Base-by-base conservation (phyloP, 176 grass and related monocot genomes). In the Hyparrhenia diplandra region DNA sequence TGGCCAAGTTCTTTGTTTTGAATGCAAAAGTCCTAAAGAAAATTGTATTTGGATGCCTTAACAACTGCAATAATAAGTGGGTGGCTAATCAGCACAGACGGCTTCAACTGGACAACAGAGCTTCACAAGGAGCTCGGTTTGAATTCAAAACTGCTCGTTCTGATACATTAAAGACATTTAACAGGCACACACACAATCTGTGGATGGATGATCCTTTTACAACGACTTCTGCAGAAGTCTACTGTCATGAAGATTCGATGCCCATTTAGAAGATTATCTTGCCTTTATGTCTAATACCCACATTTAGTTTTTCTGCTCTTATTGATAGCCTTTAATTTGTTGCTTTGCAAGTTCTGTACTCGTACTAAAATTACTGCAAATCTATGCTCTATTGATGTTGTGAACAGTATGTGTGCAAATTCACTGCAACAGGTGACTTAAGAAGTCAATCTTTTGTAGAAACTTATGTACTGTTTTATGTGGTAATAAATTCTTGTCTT, bases 1-100 rank as follows among this genome's bases (percentile, higher is more conserved):
- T 83, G 2, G 81, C 81, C n/a, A 83, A 75, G 23, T 83, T 67
- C 31, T 67, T 83, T 83, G 71, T 75, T 75, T 39, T 75, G 32
- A 83, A 67, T 31, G 43, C 43, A 41, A 83, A 29, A 64, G 23
- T 17, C 17, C 45, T 67, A 8, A 41, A 55, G 45, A 8, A 51
- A n/a, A 83, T 83, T 71, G 27, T 3, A 41, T 83, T 83, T 30
- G 17, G 34, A 11, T 8, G 8, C 43, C 0, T 1, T n/a, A 18
- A 2, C 61, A 9, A 2, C 10, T 5, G 10, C 70, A 21, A 0
- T 13, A 6, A 52, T 30, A 40, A 83, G 63, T 83, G 71, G 81
- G 37, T 65, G 30, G 71, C 60, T 14, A 66, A 83, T 75, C 71
- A 75, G 21, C 71, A 14, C 1, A 52, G 60, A 43, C 13, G 17